Conservation (phyloP, 768 basidiomycete species). For the Pleurotus tuoliensis region DNA sequence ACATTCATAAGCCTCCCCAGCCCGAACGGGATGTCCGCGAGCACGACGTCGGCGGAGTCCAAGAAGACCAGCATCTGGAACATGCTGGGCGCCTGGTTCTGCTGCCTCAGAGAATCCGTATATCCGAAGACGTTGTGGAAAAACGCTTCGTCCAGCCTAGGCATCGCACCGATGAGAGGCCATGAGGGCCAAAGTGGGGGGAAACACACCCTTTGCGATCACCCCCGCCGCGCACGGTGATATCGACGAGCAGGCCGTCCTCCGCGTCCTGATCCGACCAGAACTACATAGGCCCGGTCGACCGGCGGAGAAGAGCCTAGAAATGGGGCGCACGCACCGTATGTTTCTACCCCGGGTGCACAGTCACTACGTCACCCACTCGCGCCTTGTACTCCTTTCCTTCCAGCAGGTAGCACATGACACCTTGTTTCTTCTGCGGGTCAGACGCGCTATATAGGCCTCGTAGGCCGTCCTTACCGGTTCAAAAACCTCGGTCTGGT, state of each 20-base stretch:
- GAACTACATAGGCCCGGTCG: neutral
- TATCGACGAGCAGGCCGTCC: neutral
- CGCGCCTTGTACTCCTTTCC: neutral
- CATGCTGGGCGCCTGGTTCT: neutral
- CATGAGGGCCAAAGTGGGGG: neutral
- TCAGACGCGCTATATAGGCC: neutral
- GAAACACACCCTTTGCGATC: neutral
- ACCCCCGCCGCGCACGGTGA: neutral
- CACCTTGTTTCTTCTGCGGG: neutral
- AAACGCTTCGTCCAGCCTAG: conserved; percentile 1
- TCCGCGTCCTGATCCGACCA: conserved; percentile 3
- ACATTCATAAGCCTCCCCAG: neutral
- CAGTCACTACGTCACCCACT: neutral
- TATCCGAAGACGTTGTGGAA: conserved; percentile 6
- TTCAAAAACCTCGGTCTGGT: conserved; percentile 2
- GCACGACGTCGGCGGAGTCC: conserved; percentile 2
- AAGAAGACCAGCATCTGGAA: conserved; percentile 1
- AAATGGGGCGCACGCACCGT: neutral
- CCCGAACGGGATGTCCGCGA: conserved; percentile 1
- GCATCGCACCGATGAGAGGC: neutral
- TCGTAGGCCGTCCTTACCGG: neutral
- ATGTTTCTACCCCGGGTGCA: neutral
- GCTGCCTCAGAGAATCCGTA: conserved; percentile 1
- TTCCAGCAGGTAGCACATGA: conserved; percentile 6
- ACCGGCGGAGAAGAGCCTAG: too few relatives aligned